Percentiles rank a stretch among this genome's conserved stretches.
phyloP scores from a whole-genome alignment of 768 basidiomycete genomes.

The Auricularia sp. region DNA sequence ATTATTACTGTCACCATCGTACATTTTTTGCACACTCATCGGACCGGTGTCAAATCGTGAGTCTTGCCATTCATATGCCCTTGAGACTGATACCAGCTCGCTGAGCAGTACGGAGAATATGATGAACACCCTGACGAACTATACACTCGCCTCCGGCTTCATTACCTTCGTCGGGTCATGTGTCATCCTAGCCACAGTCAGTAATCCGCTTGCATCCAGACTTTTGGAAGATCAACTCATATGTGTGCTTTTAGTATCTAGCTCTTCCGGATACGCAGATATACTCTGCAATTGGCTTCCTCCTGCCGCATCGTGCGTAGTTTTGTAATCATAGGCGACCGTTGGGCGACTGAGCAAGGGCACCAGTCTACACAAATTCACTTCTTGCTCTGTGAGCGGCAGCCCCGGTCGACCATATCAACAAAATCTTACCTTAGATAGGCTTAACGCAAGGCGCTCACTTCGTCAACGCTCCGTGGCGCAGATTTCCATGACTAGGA shows the following conservation, averaged over 20 bases:
- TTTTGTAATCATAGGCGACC: background rate
- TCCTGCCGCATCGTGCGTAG: constrained; percentile 1
- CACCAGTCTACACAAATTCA: constrained; percentile 10
- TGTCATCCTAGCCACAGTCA: constrained; percentile 11
- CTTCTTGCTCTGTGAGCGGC: constrained; percentile 1
- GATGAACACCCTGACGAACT: background rate
- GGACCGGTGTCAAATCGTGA: background rate
- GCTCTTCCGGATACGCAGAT: background rate
- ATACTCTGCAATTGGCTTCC: constrained; percentile 1
- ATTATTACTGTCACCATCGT: background rate
- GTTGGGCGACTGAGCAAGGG: constrained; percentile 2
- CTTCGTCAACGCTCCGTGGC: background rate
- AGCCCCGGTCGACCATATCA: background rate
- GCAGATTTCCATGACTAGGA: background rate
- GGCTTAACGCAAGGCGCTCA: background rate
- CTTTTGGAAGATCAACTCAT: background rate
- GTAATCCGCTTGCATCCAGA: background rate
- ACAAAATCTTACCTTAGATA: background rate
- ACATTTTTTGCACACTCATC: background rate
- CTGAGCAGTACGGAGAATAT: background rate
- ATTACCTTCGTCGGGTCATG: background rate
- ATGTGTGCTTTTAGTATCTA: background rate
- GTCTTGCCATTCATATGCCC: background rate
- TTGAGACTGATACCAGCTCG: no score
- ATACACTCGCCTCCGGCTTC: constrained; percentile 2